These are phyloP conservation scores for Tetrapisispora nanseiensis DNA, from an alignment of 805 yeast species.

Conservation along the genomic window DNA sequence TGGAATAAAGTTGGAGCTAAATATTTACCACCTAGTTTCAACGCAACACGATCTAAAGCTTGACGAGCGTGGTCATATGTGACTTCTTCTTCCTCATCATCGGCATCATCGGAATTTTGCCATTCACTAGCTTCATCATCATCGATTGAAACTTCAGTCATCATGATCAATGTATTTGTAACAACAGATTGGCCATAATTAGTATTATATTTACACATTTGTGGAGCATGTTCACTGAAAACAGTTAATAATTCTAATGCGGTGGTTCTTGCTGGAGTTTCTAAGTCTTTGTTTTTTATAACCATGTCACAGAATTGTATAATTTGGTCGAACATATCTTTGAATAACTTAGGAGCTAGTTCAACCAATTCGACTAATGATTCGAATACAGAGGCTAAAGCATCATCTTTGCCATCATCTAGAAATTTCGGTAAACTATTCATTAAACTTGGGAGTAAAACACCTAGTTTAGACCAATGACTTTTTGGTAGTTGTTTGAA, in stretches of 20 bases:
- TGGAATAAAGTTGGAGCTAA: constrained; percentile 82
- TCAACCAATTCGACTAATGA: constrained; percentile 83
- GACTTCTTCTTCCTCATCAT: constrained; percentile 71
- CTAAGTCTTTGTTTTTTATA: constrained; percentile 71
- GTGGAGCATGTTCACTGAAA: constrained; percentile 87
- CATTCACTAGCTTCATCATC: constrained; percentile 86
- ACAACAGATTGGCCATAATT: constrained; percentile 66
- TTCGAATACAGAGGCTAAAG: constrained; percentile 82
- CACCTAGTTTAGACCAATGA: constrained; percentile 67
- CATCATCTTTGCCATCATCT: constrained; percentile 65
- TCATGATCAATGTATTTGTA: constrained; percentile 63
- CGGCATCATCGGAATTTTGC: constrained; percentile 69
- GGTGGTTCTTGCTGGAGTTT: constrained; percentile 67
- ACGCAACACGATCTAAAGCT: constrained; percentile 82
- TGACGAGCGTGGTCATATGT: constrained; percentile 89
- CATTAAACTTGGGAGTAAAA: constrained; percentile 71
- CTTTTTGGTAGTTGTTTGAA: constrained; percentile 74
- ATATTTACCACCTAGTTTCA: constrained; percentile 72
- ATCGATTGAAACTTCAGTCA: constrained; percentile 86
- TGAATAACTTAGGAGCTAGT: constrained; percentile 89
- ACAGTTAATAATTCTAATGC: constrained; percentile 85
- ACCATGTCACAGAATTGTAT: constrained; percentile 80
- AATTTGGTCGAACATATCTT: constrained; percentile 81
- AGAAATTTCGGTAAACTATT: constrained; percentile 81
- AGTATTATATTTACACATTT: constrained; percentile 80